Percentiles rank a stretch among this genome's conserved stretches.
phyloP scores from a whole-genome alignment of 768 basidiomycete species.

The Leucosporidium scottii region DNA sequence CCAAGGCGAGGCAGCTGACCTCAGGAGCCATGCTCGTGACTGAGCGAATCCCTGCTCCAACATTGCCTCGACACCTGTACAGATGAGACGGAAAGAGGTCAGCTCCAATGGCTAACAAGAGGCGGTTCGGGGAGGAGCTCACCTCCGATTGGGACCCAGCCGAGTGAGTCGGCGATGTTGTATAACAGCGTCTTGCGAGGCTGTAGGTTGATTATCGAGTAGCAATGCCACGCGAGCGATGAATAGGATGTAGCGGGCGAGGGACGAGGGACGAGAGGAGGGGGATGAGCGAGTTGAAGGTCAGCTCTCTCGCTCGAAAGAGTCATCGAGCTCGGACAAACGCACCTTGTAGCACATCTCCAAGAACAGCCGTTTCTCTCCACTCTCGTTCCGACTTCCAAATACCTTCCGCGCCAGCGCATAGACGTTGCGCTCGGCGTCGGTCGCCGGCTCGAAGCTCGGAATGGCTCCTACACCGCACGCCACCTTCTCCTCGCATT shows the following conservation, averaged over 20 bases:
- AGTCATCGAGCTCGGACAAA: background rate
- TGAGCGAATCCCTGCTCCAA: conserved; percentile 34
- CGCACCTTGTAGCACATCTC: conserved; percentile 31
- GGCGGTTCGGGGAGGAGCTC: background rate
- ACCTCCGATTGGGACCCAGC: conserved; percentile 21
- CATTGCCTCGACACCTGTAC: conserved; percentile 34
- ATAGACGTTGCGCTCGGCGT: conserved; percentile 28
- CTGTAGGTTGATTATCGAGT: too few relatives aligned
- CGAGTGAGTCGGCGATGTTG: conserved; percentile 15
- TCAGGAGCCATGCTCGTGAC: conserved; percentile 23
- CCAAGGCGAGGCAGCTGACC: background rate
- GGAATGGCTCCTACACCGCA: conserved; percentile 27
- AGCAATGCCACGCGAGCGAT: too few relatives aligned
- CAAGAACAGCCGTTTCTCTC: background rate
- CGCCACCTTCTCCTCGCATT: background rate
- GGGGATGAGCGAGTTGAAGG: background rate
- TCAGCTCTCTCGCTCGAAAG: background rate
- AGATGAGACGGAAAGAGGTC: too few relatives aligned
- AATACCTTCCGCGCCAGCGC: conserved; percentile 17
- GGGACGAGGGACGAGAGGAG: too few relatives aligned
- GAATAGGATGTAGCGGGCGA: too few relatives aligned
- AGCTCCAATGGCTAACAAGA: too few relatives aligned
- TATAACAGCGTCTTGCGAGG: conserved; percentile 29
- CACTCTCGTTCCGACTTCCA: background rate
- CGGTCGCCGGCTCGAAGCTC: conserved; percentile 18